Evolutionary conservation across 352 stramenopile species (phyloP).

Genomic region (Pythium dissotocum): DNA sequence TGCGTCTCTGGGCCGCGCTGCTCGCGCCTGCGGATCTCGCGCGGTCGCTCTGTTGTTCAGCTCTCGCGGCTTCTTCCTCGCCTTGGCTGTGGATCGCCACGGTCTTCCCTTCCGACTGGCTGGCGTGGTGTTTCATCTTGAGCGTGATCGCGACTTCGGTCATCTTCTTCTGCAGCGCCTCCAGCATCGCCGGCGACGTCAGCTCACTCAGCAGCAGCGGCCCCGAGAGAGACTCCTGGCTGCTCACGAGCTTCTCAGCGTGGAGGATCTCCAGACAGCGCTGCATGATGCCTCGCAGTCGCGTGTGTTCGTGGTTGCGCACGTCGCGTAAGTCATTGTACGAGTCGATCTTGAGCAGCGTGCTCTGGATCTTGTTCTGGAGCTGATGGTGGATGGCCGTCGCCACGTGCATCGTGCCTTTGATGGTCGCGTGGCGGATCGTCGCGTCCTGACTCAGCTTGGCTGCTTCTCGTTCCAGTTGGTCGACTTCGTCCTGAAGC

Average conservation of each 20-base stretch:
- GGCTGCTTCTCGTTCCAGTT: slow-evolving; percentile 39
- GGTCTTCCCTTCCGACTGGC: background rate
- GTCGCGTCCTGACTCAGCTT: slow-evolving; percentile 34
- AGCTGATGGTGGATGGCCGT: slow-evolving; percentile 41
- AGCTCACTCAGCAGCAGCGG: slow-evolving; percentile 53
- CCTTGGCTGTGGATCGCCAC: background rate
- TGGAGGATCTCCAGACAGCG: slow-evolving; percentile 65
- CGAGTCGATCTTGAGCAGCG: slow-evolving; percentile 33
- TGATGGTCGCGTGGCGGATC: slow-evolving; percentile 36
- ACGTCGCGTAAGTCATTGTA: slow-evolving; percentile 58
- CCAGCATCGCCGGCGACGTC: slow-evolving; percentile 44
- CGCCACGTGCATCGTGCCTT: slow-evolving; percentile 35
- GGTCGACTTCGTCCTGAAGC: slow-evolving; percentile 51
- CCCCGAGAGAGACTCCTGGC: slow-evolving; percentile 19
- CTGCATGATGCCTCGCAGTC: slow-evolving; percentile 54
- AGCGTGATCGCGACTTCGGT: slow-evolving; percentile 60
- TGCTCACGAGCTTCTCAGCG: slow-evolving; percentile 37
- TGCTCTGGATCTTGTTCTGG: slow-evolving; percentile 33
- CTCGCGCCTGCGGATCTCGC: background rate
- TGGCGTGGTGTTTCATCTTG: slow-evolving; percentile 48
- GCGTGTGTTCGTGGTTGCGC: slow-evolving; percentile 50
- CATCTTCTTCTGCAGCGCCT: slow-evolving; percentile 68
- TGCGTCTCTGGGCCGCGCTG: slow-evolving; percentile 31
- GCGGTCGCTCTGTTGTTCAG: background rate
- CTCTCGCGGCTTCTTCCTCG: background rate